Percentiles rank a stretch among this genome's conserved stretches.
Conservation (phyloP, 768 basidiomycete species). For the Tricholoma terreum region DNA sequence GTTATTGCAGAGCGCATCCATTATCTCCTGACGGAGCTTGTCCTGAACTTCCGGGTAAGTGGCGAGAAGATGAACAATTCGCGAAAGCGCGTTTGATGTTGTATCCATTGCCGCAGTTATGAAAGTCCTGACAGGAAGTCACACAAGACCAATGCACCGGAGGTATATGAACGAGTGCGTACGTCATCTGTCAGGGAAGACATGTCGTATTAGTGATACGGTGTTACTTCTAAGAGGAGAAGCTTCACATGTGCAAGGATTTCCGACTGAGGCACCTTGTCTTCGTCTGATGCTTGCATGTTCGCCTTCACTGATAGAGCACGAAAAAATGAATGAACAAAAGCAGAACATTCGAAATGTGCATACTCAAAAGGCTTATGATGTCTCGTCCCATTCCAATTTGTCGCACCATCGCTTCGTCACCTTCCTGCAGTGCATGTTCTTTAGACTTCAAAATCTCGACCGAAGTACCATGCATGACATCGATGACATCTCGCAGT, state of each 20-base stretch:
- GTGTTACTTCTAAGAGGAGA: background rate
- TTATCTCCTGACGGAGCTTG: slow-evolving; percentile 36
- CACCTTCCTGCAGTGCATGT: slow-evolving; percentile 24
- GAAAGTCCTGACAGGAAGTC: slow-evolving; percentile 15
- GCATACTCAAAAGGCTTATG: slow-evolving; percentile 24
- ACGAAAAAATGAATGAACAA: background rate
- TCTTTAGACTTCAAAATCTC: slow-evolving; percentile 36
- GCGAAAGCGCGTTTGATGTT: slow-evolving; percentile 37
- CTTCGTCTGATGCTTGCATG: slow-evolving; percentile 26
- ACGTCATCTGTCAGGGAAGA: slow-evolving; percentile 6
- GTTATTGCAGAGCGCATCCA: slow-evolving; percentile 8
- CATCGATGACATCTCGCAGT: slow-evolving; percentile 30
- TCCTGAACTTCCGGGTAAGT: slow-evolving; percentile 28
- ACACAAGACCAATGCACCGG: background rate
- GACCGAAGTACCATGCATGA: slow-evolving; percentile 28
- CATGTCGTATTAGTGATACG: background rate
- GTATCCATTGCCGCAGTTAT: slow-evolving; percentile 42
- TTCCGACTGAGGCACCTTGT: slow-evolving; percentile 31
- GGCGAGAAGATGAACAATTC: slow-evolving; percentile 33
- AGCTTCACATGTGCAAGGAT: slow-evolving; percentile 30
- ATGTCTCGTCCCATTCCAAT: slow-evolving; percentile 30
- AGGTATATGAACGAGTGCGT: background rate
- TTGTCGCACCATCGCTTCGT: slow-evolving; percentile 25
- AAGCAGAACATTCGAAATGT: background rate
- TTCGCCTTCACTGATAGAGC: slow-evolving; percentile 30